Percentiles rank a stretch among this genome's conserved stretches.
Conservation (phyloP, 2,329 filamentous ascomycete species). For the Dissoconium aciculare region DNA sequence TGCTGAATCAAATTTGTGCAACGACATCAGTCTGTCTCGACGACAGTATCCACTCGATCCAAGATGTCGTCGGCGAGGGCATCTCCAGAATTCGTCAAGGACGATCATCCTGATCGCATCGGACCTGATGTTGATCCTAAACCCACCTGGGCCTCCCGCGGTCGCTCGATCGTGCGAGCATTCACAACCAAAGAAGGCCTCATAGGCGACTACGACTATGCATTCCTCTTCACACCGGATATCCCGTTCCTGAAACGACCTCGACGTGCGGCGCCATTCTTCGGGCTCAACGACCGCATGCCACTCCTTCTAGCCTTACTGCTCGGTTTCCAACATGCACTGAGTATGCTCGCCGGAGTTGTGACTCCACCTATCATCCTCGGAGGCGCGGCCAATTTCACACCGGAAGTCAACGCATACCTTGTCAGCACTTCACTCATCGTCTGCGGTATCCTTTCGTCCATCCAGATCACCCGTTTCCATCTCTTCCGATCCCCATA, state of each 20-base stretch:
- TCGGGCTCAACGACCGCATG: slow-evolving; percentile 67
- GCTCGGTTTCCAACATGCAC: slow-evolving; percentile 63
- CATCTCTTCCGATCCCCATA: slow-evolving; percentile 58
- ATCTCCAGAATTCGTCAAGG: slow-evolving; percentile 22
- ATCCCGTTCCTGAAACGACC: slow-evolving; percentile 64
- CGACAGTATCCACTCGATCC: slow-evolving; percentile 1
- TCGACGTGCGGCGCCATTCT: slow-evolving; percentile 55
- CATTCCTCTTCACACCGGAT: slow-evolving; percentile 66
- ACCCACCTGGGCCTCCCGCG: slow-evolving; percentile 28
- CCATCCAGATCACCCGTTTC: slow-evolving; percentile 64
- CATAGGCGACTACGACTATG: slow-evolving; percentile 80
- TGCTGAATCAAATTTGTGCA: too few relatives aligned
- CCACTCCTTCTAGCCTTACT: slow-evolving; percentile 59
- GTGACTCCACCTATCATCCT: slow-evolving; percentile 70
- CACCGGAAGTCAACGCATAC: slow-evolving; percentile 50
- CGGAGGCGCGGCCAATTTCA: slow-evolving; percentile 49
- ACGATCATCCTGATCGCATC: slow-evolving; percentile 32
- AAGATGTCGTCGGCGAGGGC: slow-evolving; percentile 11
- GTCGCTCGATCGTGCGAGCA: slow-evolving; percentile 28
- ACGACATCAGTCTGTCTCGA: slow-evolving; percentile 3
- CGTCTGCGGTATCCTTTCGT: slow-evolving; percentile 59
- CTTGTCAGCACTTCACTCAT: slow-evolving; percentile 66
- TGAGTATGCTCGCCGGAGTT: slow-evolving; percentile 54
- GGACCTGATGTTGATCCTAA: slow-evolving; percentile 27
- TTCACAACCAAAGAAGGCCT: slow-evolving; percentile 49